Evolutionary conservation across 169 alveolate species (phyloP).

Genomic region (Cryptosporidium viatorum): DNA sequence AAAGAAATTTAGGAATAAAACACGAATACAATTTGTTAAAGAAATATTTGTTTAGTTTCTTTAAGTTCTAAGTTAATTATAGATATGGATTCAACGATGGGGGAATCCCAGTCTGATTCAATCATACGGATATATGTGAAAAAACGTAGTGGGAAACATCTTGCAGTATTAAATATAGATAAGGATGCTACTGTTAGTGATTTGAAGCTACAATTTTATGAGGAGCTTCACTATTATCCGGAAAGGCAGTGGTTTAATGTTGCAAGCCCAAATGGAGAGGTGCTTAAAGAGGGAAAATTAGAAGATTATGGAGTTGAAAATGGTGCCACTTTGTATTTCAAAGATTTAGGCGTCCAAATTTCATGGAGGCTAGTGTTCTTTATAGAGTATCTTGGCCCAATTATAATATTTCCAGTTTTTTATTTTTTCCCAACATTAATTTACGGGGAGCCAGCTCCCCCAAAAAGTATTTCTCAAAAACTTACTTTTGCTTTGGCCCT

Average conservation of each 20-base stretch:
- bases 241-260: conserved; percentile 86
- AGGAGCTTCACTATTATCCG: conserved; percentile 83
- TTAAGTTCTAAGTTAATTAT: not conserved
- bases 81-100: conserved; percentile 10
- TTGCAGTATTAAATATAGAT: conserved; percentile 54
- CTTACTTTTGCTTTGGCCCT: conserved; percentile 89
- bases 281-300: conserved; percentile 69
- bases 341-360: conserved; percentile 94
- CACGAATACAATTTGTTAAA: not conserved
- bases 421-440: conserved; percentile 87
- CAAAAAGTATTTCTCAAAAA: conserved; percentile 76
- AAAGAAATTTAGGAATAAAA: not conserved
- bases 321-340: conserved; percentile 84
- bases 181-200: conserved; percentile 63
- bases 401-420: conserved; percentile 91
- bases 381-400: conserved; percentile 98
- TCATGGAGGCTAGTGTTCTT: conserved; percentile 96
- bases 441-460: conserved; percentile 82
- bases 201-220: conserved; percentile 54
- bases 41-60: not conserved
- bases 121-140: conserved; percentile 62
- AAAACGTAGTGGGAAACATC: conserved; percentile 72
- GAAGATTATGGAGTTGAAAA: conserved; percentile 81
- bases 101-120: conserved; percentile 22
- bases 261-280: conserved; percentile 78